Conservation (phyloP, 257 asterid genomes). For the Paraleonurus japonicus region DNA sequence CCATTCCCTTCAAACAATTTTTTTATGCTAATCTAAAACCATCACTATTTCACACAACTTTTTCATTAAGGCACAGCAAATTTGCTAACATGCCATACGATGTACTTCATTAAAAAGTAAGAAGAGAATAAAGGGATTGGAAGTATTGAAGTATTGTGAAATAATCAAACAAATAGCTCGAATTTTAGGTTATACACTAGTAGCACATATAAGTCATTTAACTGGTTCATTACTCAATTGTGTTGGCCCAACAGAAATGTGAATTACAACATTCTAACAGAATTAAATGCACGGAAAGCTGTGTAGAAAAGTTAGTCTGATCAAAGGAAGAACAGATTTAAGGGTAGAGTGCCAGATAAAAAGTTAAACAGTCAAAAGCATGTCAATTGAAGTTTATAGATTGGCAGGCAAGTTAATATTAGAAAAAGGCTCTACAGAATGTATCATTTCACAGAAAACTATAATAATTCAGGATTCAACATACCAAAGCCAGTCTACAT, state of each 20-base stretch:
- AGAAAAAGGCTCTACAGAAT: neutral
- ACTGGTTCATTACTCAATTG: neutral
- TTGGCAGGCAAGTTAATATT: neutral
- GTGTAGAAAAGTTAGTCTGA: neutral
- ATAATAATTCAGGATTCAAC: neutral
- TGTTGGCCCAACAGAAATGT: neutral
- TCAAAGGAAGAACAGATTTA: neutral
- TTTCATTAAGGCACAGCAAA: too few species aligned
- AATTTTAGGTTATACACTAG: neutral
- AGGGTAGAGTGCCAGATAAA: neutral
- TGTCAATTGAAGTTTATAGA: neutral
- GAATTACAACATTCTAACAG: neutral
- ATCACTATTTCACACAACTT: neutral
- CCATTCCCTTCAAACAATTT: neutral
- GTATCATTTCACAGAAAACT: neutral
- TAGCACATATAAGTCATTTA: neutral
- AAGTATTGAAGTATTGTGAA: neutral
- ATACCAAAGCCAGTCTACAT: neutral
- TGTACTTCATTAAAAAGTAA: neutral
- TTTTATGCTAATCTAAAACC: neutral
- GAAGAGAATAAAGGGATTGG: neutral
- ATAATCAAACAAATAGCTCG: neutral
- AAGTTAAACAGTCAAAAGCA: neutral
- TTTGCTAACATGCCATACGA: neutral
- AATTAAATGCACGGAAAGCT: neutral